These are phyloP conservation scores for Beverwykella pulmonaria DNA, from an alignment of 495 filamentous ascomycete species.

Conservation along the genomic window DNA sequence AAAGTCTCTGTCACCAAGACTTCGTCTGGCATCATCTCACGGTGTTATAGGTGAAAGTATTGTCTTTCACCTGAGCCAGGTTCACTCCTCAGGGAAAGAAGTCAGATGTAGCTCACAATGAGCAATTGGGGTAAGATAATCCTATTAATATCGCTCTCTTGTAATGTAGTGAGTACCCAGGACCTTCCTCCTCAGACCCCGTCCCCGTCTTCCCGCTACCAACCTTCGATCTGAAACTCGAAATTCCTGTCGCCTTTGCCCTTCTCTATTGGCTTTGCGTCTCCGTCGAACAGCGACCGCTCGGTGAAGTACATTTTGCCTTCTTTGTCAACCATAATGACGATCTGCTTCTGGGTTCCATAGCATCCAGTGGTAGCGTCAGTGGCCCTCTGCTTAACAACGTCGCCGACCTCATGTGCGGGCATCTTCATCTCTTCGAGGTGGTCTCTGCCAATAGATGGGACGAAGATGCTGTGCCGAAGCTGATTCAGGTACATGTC, in stretches of 20 bases:
- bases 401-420: conserved; percentile 57
- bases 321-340: conserved; percentile 74
- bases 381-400: conserved; percentile 40
- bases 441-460: conserved; percentile 61
- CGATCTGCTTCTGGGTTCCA: conserved; percentile 92
- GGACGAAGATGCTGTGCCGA: conserved; percentile 82
- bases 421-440: conserved; percentile 53
- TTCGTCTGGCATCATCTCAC: no score
- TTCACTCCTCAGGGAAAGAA: no score
- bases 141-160: no score
- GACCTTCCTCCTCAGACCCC: no score
- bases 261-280: conserved; percentile 62
- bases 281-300: conserved; percentile 74
- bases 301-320: conserved; percentile 82
- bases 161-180: no score
- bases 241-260: conserved; percentile 65
- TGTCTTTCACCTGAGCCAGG: background rate
- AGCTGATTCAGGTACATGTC: conserved; percentile 72
- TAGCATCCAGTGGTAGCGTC: conserved; percentile 63
- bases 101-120: background rate
- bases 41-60: background rate
- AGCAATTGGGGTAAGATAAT: no score
- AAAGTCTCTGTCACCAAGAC: no score
- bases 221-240: conserved; percentile 62
- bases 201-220: conserved; percentile 16